phyloP scores from a whole-genome alignment of 169 alveolate genomes.

The Miamiensis avidus region DNA sequence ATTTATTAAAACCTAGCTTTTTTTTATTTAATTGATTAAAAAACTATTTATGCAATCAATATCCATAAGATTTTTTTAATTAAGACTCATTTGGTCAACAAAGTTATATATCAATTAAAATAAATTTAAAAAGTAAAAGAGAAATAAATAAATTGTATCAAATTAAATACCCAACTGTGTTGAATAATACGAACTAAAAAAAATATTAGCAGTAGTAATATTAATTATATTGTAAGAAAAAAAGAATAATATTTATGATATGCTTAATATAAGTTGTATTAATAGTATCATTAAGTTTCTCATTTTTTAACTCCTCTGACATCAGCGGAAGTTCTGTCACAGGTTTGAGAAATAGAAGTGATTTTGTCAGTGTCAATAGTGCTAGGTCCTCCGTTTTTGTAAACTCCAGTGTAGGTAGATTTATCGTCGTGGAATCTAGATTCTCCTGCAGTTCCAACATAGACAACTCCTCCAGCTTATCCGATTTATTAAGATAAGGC shows the following conservation, averaged over 20 bases:
- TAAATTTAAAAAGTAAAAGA: too few relatives aligned
- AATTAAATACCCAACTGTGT: too few relatives aligned
- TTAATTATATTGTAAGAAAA: too few relatives aligned
- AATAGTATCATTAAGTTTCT: background rate
- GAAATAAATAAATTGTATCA: too few relatives aligned
- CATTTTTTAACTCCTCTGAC: conserved; percentile 58
- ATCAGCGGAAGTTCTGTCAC: conserved; percentile 63
- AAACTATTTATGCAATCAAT: too few relatives aligned
- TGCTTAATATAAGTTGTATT: conserved; percentile 2
- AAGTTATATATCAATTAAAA: too few relatives aligned
- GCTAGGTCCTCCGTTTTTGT: conserved; percentile 88
- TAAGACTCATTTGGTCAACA: too few relatives aligned
- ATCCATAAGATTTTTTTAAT: too few relatives aligned
- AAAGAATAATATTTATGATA: background rate
- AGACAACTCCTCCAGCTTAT: conserved; percentile 85
- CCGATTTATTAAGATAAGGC: conserved; percentile 60
- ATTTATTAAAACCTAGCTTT: too few relatives aligned
- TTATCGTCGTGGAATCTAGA: conserved; percentile 87
- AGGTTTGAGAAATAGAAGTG: conserved; percentile 56
- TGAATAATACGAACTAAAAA: too few relatives aligned
- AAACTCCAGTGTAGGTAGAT: conserved; percentile 88
- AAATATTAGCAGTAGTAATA: too few relatives aligned
- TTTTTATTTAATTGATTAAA: too few relatives aligned
- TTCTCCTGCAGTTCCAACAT: conserved; percentile 89
- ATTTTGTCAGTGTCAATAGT: conserved; percentile 64